A percentile compares a stretch with the other conserved stretches of the same genome.
These are phyloP conservation scores for Alternaria alternata DNA, from an alignment of 2,329 filamentous ascomycete species.

Conservation along the genomic window DNA sequence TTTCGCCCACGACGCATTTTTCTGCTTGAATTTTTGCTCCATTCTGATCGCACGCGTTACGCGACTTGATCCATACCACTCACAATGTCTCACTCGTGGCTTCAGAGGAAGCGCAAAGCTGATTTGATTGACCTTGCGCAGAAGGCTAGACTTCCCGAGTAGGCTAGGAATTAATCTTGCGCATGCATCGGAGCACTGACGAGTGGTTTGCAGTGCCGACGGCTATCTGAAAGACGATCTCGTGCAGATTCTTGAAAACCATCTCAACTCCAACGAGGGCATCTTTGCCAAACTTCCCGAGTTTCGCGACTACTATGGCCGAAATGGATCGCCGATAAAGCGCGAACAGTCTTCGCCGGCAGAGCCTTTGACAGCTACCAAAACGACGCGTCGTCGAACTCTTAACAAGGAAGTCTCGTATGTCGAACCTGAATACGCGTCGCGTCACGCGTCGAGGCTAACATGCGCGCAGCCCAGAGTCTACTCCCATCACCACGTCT, in stretches of 20 bases:
- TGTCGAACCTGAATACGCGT: conserved; percentile 25
- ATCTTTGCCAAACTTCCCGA: conserved; percentile 69
- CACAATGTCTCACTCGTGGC: conserved; percentile 74
- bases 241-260: conserved; percentile 56
- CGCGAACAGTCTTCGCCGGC: conserved; percentile 49
- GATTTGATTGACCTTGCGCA: conserved; percentile 80
- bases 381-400: conserved; percentile 47
- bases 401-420: conserved; percentile 46
- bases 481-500: conserved; percentile 41
- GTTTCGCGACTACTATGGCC: conserved; percentile 80
- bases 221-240: conserved; percentile 80
- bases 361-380: conserved; percentile 46
- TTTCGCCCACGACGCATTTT: conserved; percentile 24
- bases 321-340: conserved; percentile 64
- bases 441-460: conserved; percentile 39
- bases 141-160: conserved; percentile 75
- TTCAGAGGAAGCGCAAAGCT: conserved; percentile 82
- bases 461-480: conserved; percentile 48
- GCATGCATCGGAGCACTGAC: conserved; percentile 16
- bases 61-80: conserved; percentile 54
- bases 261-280: conserved; percentile 67
- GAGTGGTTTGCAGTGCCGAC: conserved; percentile 65
- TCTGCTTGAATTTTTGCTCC: conserved; percentile 25
- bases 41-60: conserved; percentile 57
- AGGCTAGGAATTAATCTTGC: conserved; percentile 34